phyloP scores from a whole-genome alignment of 179 eudicot genomes.

The Patellifolia procumbens region DNA sequence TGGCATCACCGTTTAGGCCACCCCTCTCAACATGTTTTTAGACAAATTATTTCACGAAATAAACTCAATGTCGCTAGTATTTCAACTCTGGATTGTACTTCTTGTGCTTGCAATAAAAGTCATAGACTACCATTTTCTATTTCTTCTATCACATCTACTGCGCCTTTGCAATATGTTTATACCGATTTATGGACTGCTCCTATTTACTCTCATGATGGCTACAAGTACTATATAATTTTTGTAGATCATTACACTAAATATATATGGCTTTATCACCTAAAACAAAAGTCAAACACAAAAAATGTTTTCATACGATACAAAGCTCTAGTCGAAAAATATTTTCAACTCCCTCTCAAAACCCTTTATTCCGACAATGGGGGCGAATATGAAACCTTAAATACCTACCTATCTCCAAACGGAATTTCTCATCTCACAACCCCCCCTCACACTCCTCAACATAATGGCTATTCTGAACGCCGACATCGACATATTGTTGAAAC shows the following conservation, averaged over 20 bases:
- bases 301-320: too few relatives aligned
- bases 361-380: not conserved
- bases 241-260: not conserved
- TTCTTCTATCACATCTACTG: not conserved
- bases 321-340: not conserved
- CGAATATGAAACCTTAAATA: not conserved
- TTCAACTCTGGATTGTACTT: not conserved
- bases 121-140: not conserved
- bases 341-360: not conserved
- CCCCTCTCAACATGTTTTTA: not conserved
- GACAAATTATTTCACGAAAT: not conserved
- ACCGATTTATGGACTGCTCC: not conserved
- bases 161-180: not conserved
- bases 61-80: not conserved
- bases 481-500: not conserved
- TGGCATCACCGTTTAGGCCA: not conserved
- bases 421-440: not conserved
- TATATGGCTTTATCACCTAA: not conserved
- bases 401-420: not conserved
- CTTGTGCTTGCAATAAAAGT: slow-evolving; percentile 14
- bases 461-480: not conserved
- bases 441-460: not conserved
- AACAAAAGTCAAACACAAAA: not conserved
- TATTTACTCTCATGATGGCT: not conserved
- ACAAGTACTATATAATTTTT: not conserved